Evolutionary conservation across 306 rosid genomes (phyloP).

Genomic region (Arachis stenosperma): DNA sequence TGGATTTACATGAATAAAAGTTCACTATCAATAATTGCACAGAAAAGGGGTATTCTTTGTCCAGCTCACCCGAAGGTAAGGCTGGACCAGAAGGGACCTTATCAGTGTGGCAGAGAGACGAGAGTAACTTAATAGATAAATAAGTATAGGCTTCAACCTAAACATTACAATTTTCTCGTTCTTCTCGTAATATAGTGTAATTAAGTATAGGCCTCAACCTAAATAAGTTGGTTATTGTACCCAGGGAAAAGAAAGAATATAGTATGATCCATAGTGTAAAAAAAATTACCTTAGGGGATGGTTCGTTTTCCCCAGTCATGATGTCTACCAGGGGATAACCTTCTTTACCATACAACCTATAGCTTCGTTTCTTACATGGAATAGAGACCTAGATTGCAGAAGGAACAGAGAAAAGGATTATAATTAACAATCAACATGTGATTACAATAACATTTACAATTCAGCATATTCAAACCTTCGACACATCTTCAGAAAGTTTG

Average conservation of each 20-base stretch:
- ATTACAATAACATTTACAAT: slow-evolving; percentile 24
- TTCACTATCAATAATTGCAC: slow-evolving; percentile 22
- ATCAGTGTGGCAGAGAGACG: slow-evolving; percentile 3
- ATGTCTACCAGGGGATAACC: slow-evolving; percentile 94
- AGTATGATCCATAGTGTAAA: slow-evolving; percentile 12
- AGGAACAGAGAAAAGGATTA: slow-evolving; percentile 10
- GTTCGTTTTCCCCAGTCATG: slow-evolving; percentile 94
- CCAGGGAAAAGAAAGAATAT: neutral
- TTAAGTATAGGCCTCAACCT: neutral
- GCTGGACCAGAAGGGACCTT: slow-evolving; percentile 20
- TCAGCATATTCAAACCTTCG: slow-evolving; percentile 72
- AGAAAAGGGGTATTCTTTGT: slow-evolving; percentile 1
- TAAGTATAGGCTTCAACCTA: slow-evolving; percentile 6
- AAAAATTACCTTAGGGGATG: slow-evolving; percentile 83
- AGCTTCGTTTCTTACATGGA: slow-evolving; percentile 86
- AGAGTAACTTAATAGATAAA: slow-evolving; percentile 11
- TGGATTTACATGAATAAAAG: slow-evolving; percentile 16
- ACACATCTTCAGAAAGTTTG: slow-evolving; percentile 97
- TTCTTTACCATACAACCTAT: slow-evolving; percentile 91
- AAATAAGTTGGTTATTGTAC: neutral
- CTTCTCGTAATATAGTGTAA: neutral
- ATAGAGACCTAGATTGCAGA: slow-evolving; percentile 79
- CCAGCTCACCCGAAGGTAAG: slow-evolving; percentile 11
- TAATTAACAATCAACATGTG: slow-evolving; percentile 22
- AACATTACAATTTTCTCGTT: neutral